Base-by-base conservation (phyloP, 139 green algal species). In the Coelastrella sp. region DNA sequence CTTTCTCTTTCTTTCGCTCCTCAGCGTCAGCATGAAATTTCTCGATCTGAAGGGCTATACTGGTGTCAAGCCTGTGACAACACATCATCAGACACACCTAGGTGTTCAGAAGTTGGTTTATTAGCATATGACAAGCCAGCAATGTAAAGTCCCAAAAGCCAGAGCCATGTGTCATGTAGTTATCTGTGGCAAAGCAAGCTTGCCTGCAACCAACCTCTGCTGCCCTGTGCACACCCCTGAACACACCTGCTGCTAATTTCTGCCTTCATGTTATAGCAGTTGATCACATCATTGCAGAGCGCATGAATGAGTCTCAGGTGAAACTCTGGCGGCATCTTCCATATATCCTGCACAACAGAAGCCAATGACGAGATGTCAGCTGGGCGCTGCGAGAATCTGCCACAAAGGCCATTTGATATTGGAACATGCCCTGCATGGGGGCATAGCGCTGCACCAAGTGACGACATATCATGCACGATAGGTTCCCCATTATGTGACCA, bases 11-110 rank as follows among this genome's bases (percentile, higher is more conserved):
- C 73, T 88, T 88, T 34, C 80, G 73, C 60, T 86, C 83, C 72
- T 92, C 86, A 5, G 89, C 89, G 21, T 90, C 76, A 15, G 86
- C 40, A 51, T 91, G 89, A 37, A 86, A 86, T 84, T 90, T 89
- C 21, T 84, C 60, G 5, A 79, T 76, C 51, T 86, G 71, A 40
- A 91, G 78, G 45, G 77, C 59, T 50, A 85, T 87, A 68, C 76
- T 82, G 27, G 51, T 75, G 38, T 79, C 85, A 38, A 78, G 67
- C 81, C 88, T 83, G 69, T n/a, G n/a, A n/a, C n/a, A n/a, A n/a
- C 45, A 66, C 27, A n/a, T 17, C 21, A 53, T 53, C 11, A 53
- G 45, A 8, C 8, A 53, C 45, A 53, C n/a, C n/a, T n/a, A n/a
- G n/a, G n/a, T n/a, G n/a, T n/a, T n/a, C n/a, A n/a, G n/a, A n/a